Conservation (phyloP, 108 stramenopile genomes). For the Schizochytrium sp. region DNA sequence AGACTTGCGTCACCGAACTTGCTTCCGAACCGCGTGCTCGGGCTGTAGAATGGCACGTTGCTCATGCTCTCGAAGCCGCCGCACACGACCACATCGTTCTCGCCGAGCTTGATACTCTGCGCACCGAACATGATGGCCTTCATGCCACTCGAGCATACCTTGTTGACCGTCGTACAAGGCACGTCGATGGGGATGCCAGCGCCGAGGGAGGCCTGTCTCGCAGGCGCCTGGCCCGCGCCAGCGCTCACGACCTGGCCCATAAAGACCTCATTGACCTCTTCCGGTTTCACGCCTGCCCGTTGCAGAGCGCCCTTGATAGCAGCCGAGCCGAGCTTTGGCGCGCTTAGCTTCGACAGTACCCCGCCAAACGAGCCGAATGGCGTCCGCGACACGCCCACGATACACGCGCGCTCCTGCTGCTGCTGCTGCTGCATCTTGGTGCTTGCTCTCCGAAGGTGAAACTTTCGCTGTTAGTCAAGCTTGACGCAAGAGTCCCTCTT, state of each 20-base stretch:
- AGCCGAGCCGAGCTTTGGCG: slow-evolving; percentile 67
- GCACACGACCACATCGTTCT: slow-evolving; percentile 59
- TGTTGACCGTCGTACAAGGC: slow-evolving; percentile 69
- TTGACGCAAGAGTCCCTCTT: too few species aligned
- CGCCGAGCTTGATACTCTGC: slow-evolving; percentile 29
- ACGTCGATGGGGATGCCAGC: slow-evolving; percentile 42
- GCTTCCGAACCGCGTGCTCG: slow-evolving; percentile 53
- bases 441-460: too few species aligned
- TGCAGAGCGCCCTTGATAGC: slow-evolving; percentile 57
- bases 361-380: slow-evolving; percentile 85
- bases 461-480: too few species aligned
- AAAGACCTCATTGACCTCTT: slow-evolving; percentile 68
- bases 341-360: slow-evolving; percentile 61
- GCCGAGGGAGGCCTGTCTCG: slow-evolving; percentile 58
- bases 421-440: too few species aligned
- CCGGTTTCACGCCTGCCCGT: slow-evolving; percentile 19
- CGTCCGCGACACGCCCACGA: slow-evolving; percentile 77
- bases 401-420: not conserved
- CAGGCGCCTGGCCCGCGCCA: slow-evolving; percentile 89
- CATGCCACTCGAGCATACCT: slow-evolving; percentile 95
- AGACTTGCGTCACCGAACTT: slow-evolving; percentile 62
- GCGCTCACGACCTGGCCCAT: slow-evolving; percentile 90
- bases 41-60: slow-evolving; percentile 85
- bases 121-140: slow-evolving; percentile 56
- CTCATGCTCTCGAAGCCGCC: slow-evolving; percentile 96